These are phyloP conservation scores for Trichophyton simii DNA, from an alignment of 2,329 filamentous ascomycete genomes.

Conservation along the genomic window DNA sequence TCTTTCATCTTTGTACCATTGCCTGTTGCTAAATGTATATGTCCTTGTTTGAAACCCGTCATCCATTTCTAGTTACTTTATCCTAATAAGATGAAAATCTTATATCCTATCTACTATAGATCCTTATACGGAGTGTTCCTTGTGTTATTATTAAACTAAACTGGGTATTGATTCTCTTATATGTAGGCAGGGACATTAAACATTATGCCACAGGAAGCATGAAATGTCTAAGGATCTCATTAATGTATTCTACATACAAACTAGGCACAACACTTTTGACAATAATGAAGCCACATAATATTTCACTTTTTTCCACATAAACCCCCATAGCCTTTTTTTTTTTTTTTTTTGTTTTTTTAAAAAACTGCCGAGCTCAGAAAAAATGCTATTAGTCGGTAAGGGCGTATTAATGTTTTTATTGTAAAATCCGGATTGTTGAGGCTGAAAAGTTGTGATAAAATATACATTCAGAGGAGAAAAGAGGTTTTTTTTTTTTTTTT, in stretches of 20 bases:
- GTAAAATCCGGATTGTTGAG: background rate
- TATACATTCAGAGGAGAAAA: background rate
- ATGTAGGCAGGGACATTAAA: background rate
- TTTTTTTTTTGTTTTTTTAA: background rate
- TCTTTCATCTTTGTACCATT: constrained; percentile 6
- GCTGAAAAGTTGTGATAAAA: background rate
- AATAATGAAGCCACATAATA: background rate
- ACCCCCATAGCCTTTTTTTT: no score
- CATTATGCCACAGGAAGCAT: background rate
- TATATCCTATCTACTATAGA: background rate
- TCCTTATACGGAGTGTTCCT: background rate
- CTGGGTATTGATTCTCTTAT: background rate
- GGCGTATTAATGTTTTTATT: background rate
- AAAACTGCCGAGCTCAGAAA: background rate
- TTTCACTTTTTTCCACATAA: background rate
- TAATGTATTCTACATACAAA: background rate
- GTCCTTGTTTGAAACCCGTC: background rate
- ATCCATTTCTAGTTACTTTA: background rate
- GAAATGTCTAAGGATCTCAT: background rate
- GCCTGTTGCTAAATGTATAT: constrained; percentile 7
- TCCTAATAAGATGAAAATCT: background rate
- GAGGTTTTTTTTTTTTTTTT: background rate
- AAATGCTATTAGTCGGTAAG: background rate
- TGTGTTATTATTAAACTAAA: no score
- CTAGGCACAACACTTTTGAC: background rate